Conservation (phyloP, 2,329 filamentous ascomycete genomes). For the Leptographium lundbergii region DNA sequence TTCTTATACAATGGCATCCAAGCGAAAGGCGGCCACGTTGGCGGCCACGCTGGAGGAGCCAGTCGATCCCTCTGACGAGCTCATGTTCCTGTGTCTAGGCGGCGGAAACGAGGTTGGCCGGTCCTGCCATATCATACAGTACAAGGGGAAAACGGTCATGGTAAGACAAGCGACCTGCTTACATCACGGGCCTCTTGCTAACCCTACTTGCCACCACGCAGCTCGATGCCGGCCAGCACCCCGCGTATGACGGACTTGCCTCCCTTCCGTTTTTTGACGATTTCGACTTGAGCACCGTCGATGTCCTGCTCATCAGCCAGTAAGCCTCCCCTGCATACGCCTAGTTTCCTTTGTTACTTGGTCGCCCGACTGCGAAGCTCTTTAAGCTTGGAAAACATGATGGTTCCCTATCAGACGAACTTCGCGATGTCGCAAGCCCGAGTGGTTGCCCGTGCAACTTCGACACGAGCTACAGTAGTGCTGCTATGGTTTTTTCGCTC, state of each 20-base stretch:
- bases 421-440: background rate
- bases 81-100: slow-evolving; percentile 86
- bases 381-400: background rate
- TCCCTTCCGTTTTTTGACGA: slow-evolving; percentile 96
- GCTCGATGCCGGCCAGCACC: slow-evolving; percentile 96
- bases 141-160: slow-evolving; percentile 99
- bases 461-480: slow-evolving; percentile 1
- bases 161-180: slow-evolving; percentile 34
- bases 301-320: slow-evolving; percentile 97
- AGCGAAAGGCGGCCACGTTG: slow-evolving; percentile 76
- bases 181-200: background rate
- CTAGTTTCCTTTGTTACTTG: background rate
- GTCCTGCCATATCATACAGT: slow-evolving; percentile 95
- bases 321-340: slow-evolving; percentile 41
- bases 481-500: background rate
- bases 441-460: background rate
- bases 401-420: background rate
- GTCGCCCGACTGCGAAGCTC: background rate
- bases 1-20: slow-evolving; percentile 60
- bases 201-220: slow-evolving; percentile 23
- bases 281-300: slow-evolving; percentile 93
- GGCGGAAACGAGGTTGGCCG: slow-evolving; percentile 95
- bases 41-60: slow-evolving; percentile 64
- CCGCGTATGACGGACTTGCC: slow-evolving; percentile 87
- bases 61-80: slow-evolving; percentile 83